Conservation (phyloP, 2,329 filamentous ascomycete genomes). For the Dactylellina parvicollis region DNA sequence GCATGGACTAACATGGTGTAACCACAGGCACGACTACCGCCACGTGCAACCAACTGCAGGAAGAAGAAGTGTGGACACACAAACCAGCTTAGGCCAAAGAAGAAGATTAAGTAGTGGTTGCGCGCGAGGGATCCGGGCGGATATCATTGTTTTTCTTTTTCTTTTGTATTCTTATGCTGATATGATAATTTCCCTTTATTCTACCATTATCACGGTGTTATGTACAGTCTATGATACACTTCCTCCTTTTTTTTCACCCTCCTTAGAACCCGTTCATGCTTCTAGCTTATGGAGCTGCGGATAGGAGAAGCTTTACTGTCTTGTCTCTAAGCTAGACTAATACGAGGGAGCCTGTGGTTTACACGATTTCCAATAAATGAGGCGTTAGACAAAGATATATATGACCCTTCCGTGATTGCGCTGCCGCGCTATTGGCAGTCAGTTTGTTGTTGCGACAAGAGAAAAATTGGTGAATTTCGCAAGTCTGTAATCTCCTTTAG, state of each 20-base stretch:
- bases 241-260: constrained; percentile 13
- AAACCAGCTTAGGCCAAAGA: constrained; percentile 99
- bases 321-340: background rate
- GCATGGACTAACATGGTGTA: constrained; percentile 10
- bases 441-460: too few species aligned
- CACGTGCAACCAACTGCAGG: constrained; percentile 99
- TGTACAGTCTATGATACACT: constrained; percentile 54
- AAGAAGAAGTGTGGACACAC: constrained; percentile 99
- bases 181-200: constrained; percentile 47
- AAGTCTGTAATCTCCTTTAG: background rate
- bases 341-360: background rate
- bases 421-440: too few species aligned
- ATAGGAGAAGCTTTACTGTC: background rate
- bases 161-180: constrained; percentile 44
- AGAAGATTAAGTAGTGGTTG: constrained; percentile 90
- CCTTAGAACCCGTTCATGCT: constrained; percentile 2
- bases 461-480: background rate
- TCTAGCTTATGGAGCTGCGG: background rate
- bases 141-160: constrained; percentile 36
- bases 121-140: constrained; percentile 38
- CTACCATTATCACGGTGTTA: constrained; percentile 52
- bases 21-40: constrained; percentile 79
- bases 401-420: too few species aligned
- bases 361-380: background rate
- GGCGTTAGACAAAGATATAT: too few species aligned